phyloP scores from a whole-genome alignment of 169 alveolate species.

The Eimeria sp. region DNA sequence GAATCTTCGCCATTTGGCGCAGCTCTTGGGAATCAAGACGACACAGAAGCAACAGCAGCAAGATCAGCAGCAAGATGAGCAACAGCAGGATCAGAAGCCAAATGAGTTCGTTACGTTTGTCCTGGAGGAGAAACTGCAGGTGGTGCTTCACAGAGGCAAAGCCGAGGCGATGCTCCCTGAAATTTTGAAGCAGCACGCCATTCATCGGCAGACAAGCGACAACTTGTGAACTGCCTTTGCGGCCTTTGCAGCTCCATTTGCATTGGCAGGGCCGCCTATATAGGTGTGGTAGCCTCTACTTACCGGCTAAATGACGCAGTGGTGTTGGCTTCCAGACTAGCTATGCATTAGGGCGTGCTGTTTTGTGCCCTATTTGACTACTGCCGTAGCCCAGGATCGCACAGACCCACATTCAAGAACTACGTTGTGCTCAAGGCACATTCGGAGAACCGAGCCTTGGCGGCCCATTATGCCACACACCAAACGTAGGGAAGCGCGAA shows the following conservation, averaged over 20 bases:
- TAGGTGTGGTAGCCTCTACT: neutral
- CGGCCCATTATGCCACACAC: neutral
- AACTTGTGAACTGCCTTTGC: neutral
- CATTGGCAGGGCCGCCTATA: neutral
- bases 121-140: constrained; percentile 77
- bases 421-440: neutral
- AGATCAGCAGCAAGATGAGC: neutral
- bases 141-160: constrained; percentile 76
- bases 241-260: neutral
- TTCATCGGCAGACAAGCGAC: constrained; percentile 76
- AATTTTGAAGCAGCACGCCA: constrained; percentile 82
- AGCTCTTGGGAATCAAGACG: constrained; percentile 49
- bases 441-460: neutral
- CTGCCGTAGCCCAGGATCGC: neutral
- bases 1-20: constrained; percentile 77
- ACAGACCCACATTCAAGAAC: neutral
- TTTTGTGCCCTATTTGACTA: neutral
- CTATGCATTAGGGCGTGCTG: neutral
- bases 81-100: neutral
- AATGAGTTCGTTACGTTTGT: constrained; percentile 72
- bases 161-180: constrained; percentile 79
- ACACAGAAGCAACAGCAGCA: constrained; percentile 31
- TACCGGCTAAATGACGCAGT: neutral
- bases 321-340: neutral
- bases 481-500: neutral